Conservation (phyloP, 306 rosid genomes). For the Psophocarpus tetragonolobus region DNA sequence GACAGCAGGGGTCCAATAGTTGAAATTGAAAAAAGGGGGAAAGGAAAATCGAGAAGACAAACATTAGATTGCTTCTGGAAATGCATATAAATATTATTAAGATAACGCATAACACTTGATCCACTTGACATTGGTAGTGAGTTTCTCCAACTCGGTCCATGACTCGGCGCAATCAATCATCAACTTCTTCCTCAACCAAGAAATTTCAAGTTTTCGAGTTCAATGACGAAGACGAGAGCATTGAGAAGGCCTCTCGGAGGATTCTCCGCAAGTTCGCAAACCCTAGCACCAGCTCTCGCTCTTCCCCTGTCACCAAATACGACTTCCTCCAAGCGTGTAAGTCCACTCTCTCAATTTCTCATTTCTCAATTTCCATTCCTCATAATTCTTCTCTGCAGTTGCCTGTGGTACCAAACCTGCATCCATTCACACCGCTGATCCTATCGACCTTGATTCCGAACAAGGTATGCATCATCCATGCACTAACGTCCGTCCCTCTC, state of each 20-base stretch:
- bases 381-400: constrained; percentile 33
- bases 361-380: background rate
- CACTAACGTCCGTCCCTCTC: background rate
- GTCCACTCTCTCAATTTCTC: background rate
- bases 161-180: constrained; percentile 40
- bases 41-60: background rate
- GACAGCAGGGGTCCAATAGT: background rate
- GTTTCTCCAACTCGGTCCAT: constrained; percentile 31
- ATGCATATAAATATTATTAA: background rate
- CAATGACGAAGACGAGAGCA: constrained; percentile 37
- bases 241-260: constrained; percentile 31
- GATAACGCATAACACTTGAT: background rate
- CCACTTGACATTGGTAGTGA: background rate
- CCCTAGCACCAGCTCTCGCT: constrained; percentile 40
- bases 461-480: constrained; percentile 42
- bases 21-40: background rate
- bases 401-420: constrained; percentile 21
- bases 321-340: constrained; percentile 52
- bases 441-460: constrained; percentile 48
- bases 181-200: constrained; percentile 35
- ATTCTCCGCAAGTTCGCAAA: constrained; percentile 28
- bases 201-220: constrained; percentile 63
- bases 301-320: constrained; percentile 52
- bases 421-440: constrained; percentile 11
- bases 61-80: background rate